Evolutionary conservation across 164 flowering plant species (phyloP).

Genomic region (Paratinospora sagittata): DNA sequence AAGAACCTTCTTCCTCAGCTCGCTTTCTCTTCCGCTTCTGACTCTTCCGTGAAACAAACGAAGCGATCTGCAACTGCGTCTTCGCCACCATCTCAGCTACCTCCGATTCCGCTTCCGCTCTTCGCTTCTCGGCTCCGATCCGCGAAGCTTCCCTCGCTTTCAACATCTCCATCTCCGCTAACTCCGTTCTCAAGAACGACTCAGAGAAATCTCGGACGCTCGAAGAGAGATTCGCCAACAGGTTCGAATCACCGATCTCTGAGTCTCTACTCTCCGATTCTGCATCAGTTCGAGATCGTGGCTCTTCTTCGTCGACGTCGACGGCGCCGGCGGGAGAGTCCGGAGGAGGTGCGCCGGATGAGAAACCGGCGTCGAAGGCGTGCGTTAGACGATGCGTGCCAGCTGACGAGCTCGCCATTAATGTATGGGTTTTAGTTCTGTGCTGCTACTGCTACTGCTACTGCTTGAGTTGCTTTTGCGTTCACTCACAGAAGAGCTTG

Average conservation of each 20-base stretch:
- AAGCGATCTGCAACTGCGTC: conserved; percentile 37
- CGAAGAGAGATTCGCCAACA: conserved; percentile 19
- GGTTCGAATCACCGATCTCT: conserved; percentile 15
- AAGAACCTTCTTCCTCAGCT: conserved; percentile 9
- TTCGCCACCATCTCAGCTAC: conserved; percentile 34
- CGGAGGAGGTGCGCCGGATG: conserved; percentile 20
- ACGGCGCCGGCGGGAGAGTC: conserved; percentile 15
- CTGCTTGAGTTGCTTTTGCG: no score
- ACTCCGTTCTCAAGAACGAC: conserved; percentile 27
- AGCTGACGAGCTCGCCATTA: background rate
- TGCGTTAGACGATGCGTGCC: conserved; percentile 9
- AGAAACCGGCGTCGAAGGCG: conserved; percentile 26
- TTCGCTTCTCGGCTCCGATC: conserved; percentile 30
- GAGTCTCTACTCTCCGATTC: conserved; percentile 21
- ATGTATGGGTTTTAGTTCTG: no score
- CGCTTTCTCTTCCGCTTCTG: conserved; percentile 16
- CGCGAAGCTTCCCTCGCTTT: conserved; percentile 31
- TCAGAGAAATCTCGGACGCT: conserved; percentile 27
- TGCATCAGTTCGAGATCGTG: conserved; percentile 5
- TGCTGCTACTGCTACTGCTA: no score
- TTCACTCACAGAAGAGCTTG: no score
- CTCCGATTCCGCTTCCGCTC: conserved; percentile 29
- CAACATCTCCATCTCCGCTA: conserved; percentile 31
- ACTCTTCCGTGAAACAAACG: conserved; percentile 19
- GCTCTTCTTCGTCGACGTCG: conserved; percentile 7